Evolutionary conservation across 2,329 filamentous ascomycete genomes (phyloP), one percentile per base, ranked within the genome.

Genomic region (Fusarium decemcellulare): DNA sequence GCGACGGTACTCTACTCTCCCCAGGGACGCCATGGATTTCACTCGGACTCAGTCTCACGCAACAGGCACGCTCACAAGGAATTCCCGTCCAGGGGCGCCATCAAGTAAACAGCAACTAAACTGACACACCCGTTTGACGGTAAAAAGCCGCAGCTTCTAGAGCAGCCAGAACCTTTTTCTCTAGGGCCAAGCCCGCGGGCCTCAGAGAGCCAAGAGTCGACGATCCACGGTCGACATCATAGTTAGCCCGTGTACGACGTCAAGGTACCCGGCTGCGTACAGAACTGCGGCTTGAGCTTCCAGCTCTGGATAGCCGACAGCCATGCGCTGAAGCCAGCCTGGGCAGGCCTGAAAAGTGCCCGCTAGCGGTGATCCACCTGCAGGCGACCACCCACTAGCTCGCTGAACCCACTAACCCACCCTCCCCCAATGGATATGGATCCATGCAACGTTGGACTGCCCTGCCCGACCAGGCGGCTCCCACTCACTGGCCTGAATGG

Each of bases 381-480:
- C 72, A 73, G 72, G 67, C 72, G 68, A 70, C 72, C 58, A 74
- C 61, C 71, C 70, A 73, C 60, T 64, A 65, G 53, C 53, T 58
- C 54, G 14, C 70, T 58, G 64, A 72, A 54, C 61, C 71, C 71
- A 73, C 71, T 70, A 64, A 59, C 67, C 68, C 67, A 64, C 59
- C 55, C 57, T 68, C 34, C 44, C 57, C 37, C 63, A 46, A 40
- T 55, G 59, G 61, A 65, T 18, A 56, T 57, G 39, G 34, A 44
- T 63, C 66, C 66, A 74, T 75, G 73, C 73, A 75, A 75, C 73
- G 73, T 75, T 75, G 65, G 63, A 74, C 58, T 53, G 47, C 23
- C 23, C 72, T 74, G 67, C 61, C 67, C 64, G 61, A 59, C 64
- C 52, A 50, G 60, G 67, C 64, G 61, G 66, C 68, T 69, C 68